Evolutionary conservation across 2,329 filamentous ascomycete species (phyloP).

Genomic region (Colletotrichum camelliae): DNA sequence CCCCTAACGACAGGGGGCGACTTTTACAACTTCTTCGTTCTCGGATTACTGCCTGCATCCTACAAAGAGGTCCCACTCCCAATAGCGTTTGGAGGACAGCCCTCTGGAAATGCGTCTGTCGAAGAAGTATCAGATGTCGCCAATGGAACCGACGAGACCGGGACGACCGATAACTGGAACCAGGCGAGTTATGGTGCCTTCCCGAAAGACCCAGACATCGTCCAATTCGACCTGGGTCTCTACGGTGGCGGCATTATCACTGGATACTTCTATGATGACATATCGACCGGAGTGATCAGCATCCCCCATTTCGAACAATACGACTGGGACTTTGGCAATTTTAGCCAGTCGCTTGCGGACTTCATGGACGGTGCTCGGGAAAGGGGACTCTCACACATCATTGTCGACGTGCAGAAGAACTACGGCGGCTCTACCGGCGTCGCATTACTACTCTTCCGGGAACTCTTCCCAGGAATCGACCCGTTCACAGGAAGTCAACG

Average conservation of each 20-base stretch:
- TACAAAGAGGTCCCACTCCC: not conserved
- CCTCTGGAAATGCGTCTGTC: not conserved
- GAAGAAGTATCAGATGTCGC: not conserved
- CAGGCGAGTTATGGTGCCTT: not conserved
- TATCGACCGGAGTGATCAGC: slow-evolving; percentile 7
- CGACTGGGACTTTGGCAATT: not conserved
- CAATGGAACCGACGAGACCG: not conserved
- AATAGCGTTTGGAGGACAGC: not conserved
- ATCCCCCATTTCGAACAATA: slow-evolving; percentile 12
- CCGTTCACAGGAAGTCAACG: not conserved
- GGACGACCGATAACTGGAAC: not conserved
- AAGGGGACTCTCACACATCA: not conserved
- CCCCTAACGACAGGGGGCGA: slow-evolving; percentile 6
- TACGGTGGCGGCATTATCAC: not conserved
- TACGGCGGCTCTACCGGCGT: not conserved
- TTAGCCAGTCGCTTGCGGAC: not conserved
- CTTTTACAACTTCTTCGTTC: slow-evolving; percentile 14
- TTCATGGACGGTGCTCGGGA: not conserved
- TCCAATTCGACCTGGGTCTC: not conserved
- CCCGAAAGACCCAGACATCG: not conserved
- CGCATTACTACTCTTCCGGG: not conserved
- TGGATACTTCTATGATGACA: slow-evolving; percentile 8
- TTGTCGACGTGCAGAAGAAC: slow-evolving; percentile 6
- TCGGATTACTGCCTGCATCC: slow-evolving; percentile 1
- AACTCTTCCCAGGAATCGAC: not conserved